Evolutionary conservation across 345 rosid species (phyloP), one percentile per base, ranked within the genome.

Genomic region (Sonneratia alba): DNA sequence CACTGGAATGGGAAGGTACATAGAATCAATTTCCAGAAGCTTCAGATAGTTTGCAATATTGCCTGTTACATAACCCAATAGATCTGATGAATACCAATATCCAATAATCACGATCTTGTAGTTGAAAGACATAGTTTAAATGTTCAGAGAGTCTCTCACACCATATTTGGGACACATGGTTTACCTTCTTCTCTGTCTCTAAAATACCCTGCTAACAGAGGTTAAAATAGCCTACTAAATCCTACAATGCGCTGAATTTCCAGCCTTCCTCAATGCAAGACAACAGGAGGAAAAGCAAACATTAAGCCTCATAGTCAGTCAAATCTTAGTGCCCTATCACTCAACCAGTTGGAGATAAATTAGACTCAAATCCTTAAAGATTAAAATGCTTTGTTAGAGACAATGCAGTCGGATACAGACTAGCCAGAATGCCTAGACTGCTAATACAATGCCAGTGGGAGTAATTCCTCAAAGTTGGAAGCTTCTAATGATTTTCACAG

Each of bases 1-100:
- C 56, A 95, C 92, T 9, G 99, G 98, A 38, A 95, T 86, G 0
- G 98, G 99, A 68, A 92, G 89, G 78, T 90, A 85, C 77, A 95
- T 75, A 71, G 96, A 87, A 70, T 90, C 97, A 51, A 95, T 90
- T 86, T 92, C 97, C 85, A 88, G 82, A 77, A 95, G 97, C 79
- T 79, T 81, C 73, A 95, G 78, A 80, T 95, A 90, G 77, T 78
- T 92, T 61, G 98, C 99, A 74, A 95, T 80, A 72, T 88, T 92
- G 42, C 90, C 98, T 88, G 80, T 67, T 62, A 77, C 36, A 67
- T 9, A 69, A 24, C 67, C 3, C 66, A 71, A 45, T 61, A 71
- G 6, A 68, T 7, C 36, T 53, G 40, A 36, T 53, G 6, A 57
- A 68, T 55, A 38, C 38, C 61, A 70, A 56, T 13, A 13, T 42